Conservation (phyloP, 148 eudicot species). For the Beta vulgaris region DNA sequence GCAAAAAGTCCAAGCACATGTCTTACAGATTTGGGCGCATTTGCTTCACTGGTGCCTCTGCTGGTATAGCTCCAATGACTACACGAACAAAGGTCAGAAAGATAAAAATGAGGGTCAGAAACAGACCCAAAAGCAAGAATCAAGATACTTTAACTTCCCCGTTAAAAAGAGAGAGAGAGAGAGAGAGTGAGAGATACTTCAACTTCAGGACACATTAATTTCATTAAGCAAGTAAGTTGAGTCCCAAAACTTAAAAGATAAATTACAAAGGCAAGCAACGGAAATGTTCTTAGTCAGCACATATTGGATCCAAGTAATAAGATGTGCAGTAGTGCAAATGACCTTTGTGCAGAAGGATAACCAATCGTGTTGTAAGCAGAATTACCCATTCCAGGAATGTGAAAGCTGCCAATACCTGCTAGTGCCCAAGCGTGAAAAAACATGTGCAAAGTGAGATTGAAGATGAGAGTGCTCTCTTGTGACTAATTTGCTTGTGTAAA, state of each 20-base stretch:
- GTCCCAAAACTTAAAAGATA: conserved; percentile 2
- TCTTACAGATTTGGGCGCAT: conserved; percentile 38
- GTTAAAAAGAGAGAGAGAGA: too few relatives aligned
- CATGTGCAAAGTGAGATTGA: conserved; percentile 92
- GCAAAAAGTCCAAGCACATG: background rate
- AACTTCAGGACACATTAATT: background rate
- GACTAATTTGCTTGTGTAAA: conserved; percentile 39
- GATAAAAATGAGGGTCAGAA: background rate
- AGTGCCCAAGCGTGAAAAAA: conserved; percentile 94
- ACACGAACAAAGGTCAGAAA: conserved; percentile 29
- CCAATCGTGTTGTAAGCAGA: conserved; percentile 93
- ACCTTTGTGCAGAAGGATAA: conserved; percentile 98
- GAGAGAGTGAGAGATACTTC: too few relatives aligned
- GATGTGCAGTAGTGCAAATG: conserved; percentile 95
- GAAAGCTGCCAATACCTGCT: conserved; percentile 98
- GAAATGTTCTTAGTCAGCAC: conserved; percentile 21
- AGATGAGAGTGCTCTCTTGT: conserved; percentile 58
- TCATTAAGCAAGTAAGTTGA: background rate
- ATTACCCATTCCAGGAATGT: conserved; percentile 88
- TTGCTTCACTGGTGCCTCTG: conserved; percentile 40
- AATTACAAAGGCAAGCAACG: background rate
- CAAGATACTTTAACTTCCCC: background rate
- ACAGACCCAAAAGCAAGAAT: background rate
- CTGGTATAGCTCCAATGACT: conserved; percentile 46
- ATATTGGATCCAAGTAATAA: conserved; percentile 29